These are phyloP conservation scores for Tulasnella sp. DNA, from an alignment of 768 basidiomycete genomes.

Conservation along the genomic window DNA sequence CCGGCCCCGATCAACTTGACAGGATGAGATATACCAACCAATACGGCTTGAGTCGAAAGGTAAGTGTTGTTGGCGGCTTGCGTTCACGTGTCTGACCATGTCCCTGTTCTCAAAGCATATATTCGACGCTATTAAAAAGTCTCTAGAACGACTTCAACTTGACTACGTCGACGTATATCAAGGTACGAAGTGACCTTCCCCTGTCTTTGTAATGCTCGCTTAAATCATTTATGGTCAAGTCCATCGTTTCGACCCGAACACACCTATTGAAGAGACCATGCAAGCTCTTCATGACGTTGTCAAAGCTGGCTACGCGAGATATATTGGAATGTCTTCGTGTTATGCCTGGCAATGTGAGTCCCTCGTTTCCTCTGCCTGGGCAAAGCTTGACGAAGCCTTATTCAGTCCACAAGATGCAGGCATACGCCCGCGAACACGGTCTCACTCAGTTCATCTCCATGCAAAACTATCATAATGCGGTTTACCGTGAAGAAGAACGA, in stretches of 20 bases:
- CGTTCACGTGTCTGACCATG: not conserved
- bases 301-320: slow-evolving; percentile 47
- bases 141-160: slow-evolving; percentile 41
- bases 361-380: not conserved
- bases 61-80: not conserved
- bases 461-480: slow-evolving; percentile 16
- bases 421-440: slow-evolving; percentile 27
- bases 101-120: slow-evolving; percentile 41
- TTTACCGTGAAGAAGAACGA: slow-evolving; percentile 20
- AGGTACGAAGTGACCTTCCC: slow-evolving; percentile 34
- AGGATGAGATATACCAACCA: slow-evolving; percentile 20
- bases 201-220: slow-evolving; percentile 39
- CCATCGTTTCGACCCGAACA: slow-evolving; percentile 43
- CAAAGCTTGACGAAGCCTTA: not conserved
- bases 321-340: slow-evolving; percentile 34
- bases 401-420: slow-evolving; percentile 16
- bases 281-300: slow-evolving; percentile 44
- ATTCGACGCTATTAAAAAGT: slow-evolving; percentile 44
- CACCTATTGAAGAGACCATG: slow-evolving; percentile 40
- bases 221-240: slow-evolving; percentile 33
- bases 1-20: slow-evolving; percentile 19
- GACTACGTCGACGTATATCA: slow-evolving; percentile 48
- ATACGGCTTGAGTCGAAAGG: slow-evolving; percentile 23
- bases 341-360: slow-evolving; percentile 26
- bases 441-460: slow-evolving; percentile 15